phyloP scores from a whole-genome alignment of 176 grass and related monocot genomes.

The Ananas comosus region DNA sequence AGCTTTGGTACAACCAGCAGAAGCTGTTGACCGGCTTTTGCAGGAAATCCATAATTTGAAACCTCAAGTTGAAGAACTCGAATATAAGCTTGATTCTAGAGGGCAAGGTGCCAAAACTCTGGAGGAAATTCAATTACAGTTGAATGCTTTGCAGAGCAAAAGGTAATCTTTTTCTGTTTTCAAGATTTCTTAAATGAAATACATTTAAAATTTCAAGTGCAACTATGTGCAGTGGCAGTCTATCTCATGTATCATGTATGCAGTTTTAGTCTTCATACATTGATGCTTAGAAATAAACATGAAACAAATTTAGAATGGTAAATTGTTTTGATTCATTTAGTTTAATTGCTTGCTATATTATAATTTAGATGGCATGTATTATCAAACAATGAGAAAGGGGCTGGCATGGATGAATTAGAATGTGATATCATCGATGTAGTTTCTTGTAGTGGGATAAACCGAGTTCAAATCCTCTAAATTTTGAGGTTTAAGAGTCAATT shows the following conservation, averaged over 20 bases:
- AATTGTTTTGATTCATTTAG: background rate
- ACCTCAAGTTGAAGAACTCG: constrained; percentile 53
- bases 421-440: too few relatives aligned
- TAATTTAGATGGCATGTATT: too few relatives aligned
- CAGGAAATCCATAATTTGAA: constrained; percentile 48
- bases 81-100: constrained; percentile 70
- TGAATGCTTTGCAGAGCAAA: constrained; percentile 65
- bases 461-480: too few relatives aligned
- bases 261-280: too few relatives aligned
- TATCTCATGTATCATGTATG: background rate
- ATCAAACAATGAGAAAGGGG: too few relatives aligned
- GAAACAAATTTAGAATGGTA: background rate
- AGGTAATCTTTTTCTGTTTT: constrained; percentile 34
- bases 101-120: constrained; percentile 73
- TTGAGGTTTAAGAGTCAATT: too few relatives aligned
- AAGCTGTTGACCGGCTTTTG: constrained; percentile 44
- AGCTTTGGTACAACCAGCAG: constrained; percentile 41
- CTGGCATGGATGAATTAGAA: too few relatives aligned
- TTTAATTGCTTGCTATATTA: too few relatives aligned
- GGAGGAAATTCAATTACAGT: constrained; percentile 68
- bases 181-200: background rate
- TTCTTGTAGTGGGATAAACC: too few relatives aligned
- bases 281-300: too few relatives aligned
- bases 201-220: background rate
- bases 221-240: background rate